Conservation (phyloP, 768 basidiomycete species). For the Pulveroboletus sp. region DNA sequence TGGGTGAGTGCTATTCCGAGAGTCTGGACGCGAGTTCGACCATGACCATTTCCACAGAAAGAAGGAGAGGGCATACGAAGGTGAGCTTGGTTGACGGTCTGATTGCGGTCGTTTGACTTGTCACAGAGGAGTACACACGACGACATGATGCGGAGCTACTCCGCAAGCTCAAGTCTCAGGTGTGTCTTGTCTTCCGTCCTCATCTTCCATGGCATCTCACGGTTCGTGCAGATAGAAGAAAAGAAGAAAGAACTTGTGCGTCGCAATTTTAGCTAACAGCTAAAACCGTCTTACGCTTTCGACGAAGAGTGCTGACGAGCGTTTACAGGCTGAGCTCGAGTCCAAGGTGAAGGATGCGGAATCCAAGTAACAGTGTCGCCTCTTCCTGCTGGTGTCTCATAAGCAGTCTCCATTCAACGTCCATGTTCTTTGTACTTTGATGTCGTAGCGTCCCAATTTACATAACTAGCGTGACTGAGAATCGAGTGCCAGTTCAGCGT, state of each 20-base stretch:
- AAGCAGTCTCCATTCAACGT: constrained; percentile 1
- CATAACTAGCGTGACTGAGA: neutral
- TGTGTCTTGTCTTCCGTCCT: constrained; percentile 24
- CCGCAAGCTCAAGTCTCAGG: constrained; percentile 54
- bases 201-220: neutral
- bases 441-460: neutral
- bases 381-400: constrained; percentile 1
- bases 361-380: constrained; percentile 16
- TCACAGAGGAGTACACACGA: constrained; percentile 59
- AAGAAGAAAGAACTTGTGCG: constrained; percentile 33
- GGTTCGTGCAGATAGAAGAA: constrained; percentile 22
- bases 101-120: neutral
- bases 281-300: constrained; percentile 11
- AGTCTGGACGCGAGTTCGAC: neutral
- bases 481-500: neutral
- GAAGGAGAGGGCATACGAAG: constrained; percentile 72
- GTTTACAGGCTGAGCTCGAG: constrained; percentile 28
- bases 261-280: constrained; percentile 9
- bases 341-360: constrained; percentile 22
- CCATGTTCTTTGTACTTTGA: neutral
- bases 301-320: constrained; percentile 9
- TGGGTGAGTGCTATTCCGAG: constrained; percentile 37
- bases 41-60: constrained; percentile 39
- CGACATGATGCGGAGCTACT: constrained; percentile 54
- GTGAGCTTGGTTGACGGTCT: constrained; percentile 24